Percentiles rank a stretch among this genome's conserved stretches.
Evolutionary conservation across 306 rosid species (phyloP).

Genomic region (Abrus precatorius): DNA sequence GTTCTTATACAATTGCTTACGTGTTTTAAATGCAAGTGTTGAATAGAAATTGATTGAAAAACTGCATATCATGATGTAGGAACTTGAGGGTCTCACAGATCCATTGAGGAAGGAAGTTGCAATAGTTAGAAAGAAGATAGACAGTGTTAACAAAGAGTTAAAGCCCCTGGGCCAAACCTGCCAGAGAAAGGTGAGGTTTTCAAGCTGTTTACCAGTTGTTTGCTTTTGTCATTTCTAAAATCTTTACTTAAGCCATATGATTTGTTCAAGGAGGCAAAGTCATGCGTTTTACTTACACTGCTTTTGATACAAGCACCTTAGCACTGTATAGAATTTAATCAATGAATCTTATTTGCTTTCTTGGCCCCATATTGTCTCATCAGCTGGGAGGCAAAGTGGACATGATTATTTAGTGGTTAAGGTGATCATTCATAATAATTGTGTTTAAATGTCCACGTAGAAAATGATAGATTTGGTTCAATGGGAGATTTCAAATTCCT

Average conservation of each 20-base stretch:
- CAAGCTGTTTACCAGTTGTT: constrained; percentile 15
- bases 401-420: constrained; percentile 45
- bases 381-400: constrained; percentile 24
- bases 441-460: constrained; percentile 45
- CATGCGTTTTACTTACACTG: constrained; percentile 47
- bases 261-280: constrained; percentile 47
- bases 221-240: constrained; percentile 38
- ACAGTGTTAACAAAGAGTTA: constrained; percentile 91
- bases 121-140: constrained; percentile 87
- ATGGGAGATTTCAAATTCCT: constrained; percentile 24
- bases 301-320: constrained; percentile 54
- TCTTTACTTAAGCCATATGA: constrained; percentile 37
- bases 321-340: constrained; percentile 39
- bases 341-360: constrained; percentile 44
- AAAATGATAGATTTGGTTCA: constrained; percentile 33
- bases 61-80: constrained; percentile 59
- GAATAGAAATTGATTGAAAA: constrained; percentile 27
- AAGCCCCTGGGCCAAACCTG: constrained; percentile 96
- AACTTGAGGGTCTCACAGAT: constrained; percentile 89
- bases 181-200: constrained; percentile 82
- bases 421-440: constrained; percentile 49
- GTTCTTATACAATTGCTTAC: not conserved
- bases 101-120: constrained; percentile 97
- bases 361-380: constrained; percentile 53
- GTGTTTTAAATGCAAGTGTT: constrained; percentile 25